A percentile compares a stretch with the other conserved stretches of the same genome.
Evolutionary conservation across 495 filamentous ascomycete genomes (phyloP).

Genomic region (Mycothermus thermophilus): DNA sequence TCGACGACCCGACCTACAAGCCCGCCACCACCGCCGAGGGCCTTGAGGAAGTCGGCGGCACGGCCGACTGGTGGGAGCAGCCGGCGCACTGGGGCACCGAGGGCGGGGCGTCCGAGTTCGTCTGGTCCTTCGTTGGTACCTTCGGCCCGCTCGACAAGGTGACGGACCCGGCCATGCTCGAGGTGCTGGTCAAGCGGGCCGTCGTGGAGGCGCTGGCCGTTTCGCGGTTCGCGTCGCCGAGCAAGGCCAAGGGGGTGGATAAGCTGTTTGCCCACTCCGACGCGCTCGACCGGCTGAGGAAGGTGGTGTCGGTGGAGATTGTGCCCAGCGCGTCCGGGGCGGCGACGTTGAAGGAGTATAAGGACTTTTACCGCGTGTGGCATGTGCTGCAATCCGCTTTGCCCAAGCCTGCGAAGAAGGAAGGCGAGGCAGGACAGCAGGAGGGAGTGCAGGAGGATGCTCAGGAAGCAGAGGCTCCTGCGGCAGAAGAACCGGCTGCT

Average conservation of each 20-base stretch:
- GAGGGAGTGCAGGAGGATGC: slow-evolving; percentile 1
- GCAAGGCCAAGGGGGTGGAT: slow-evolving; percentile 13
- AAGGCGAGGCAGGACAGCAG: slow-evolving; percentile 1
- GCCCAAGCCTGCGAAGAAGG: too few relatives aligned
- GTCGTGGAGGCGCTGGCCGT: slow-evolving; percentile 46
- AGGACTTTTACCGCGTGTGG: slow-evolving; percentile 2
- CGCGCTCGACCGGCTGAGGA: slow-evolving; percentile 2
- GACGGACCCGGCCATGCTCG: slow-evolving; percentile 26
- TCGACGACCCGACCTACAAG: slow-evolving; percentile 35
- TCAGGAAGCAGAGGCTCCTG: not conserved
- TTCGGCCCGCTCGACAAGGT: slow-evolving; percentile 28
- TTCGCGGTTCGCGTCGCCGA: slow-evolving; percentile 21
- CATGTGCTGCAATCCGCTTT: not conserved
- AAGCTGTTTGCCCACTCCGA: not conserved
- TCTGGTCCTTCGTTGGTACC: slow-evolving; percentile 19
- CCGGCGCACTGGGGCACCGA: slow-evolving; percentile 27
- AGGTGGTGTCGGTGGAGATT: slow-evolving; percentile 8
- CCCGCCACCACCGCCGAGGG: slow-evolving; percentile 44
- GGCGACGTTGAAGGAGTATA: slow-evolving; percentile 12
- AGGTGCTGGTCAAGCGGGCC: slow-evolving; percentile 41
- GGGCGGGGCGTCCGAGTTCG: not conserved
- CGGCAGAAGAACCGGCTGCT: not conserved
- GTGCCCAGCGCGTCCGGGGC: slow-evolving; percentile 10
- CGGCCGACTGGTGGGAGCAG: slow-evolving; percentile 36
- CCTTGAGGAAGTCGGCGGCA: slow-evolving; percentile 42